Conservation (phyloP, 495 filamentous ascomycete species). For the Bacidia rubella region DNA sequence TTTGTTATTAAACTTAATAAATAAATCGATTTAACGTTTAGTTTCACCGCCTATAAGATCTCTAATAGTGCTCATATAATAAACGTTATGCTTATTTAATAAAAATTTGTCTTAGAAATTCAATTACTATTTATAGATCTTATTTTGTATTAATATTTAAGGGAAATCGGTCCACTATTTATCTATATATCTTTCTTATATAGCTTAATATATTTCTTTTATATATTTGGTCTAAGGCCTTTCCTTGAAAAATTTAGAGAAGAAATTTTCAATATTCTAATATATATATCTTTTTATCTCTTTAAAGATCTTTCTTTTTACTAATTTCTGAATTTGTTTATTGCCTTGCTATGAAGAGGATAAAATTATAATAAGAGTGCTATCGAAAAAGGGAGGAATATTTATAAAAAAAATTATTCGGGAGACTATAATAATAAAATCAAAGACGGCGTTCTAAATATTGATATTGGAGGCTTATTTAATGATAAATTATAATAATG, state of each 20-base stretch:
- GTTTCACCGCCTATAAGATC: conserved; percentile 9
- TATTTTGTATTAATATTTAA: conserved; percentile 7
- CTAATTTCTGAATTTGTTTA: conserved; percentile 12
- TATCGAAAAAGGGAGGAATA: conserved; percentile 15
- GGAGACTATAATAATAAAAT: conserved; percentile 14
- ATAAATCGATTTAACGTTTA: conserved; percentile 10
- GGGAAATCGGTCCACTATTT: conserved; percentile 13
- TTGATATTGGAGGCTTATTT: conserved; percentile 14
- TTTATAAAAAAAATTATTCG: conserved; percentile 12
- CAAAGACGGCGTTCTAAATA: conserved; percentile 15
- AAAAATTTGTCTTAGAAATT: conserved; percentile 10
- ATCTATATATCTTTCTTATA: conserved; percentile 17
- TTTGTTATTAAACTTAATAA: conserved; percentile 9
- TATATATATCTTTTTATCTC: conserved; percentile 15
- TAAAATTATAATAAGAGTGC: conserved; percentile 13
- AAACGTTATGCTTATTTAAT: conserved; percentile 5
- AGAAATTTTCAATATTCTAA: conserved; percentile 11
- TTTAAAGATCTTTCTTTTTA: conserved; percentile 11
- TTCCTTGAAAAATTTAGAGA: conserved; percentile 15
- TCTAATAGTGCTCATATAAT: conserved; percentile 9
- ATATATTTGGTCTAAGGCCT: conserved; percentile 1
- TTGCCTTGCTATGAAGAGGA: conserved; percentile 12
- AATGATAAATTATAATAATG: conserved; percentile 9
- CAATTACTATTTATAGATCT: conserved; percentile 9
- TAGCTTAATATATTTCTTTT: conserved; percentile 9